Conservation (phyloP, 331 rosid species). For the Phaseolus coccineus region DNA sequence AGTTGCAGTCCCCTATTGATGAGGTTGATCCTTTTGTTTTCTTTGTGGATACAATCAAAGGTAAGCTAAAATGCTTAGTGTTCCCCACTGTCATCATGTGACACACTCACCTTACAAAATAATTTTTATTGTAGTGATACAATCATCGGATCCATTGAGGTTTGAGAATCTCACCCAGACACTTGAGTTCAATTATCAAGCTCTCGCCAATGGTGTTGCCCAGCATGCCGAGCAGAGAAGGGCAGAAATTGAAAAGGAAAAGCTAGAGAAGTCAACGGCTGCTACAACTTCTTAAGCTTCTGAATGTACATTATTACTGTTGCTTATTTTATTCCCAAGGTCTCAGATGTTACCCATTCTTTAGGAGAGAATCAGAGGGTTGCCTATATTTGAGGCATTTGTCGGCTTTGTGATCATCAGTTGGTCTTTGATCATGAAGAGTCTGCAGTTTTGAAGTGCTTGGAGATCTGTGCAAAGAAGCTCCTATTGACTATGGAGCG, state of each 20-base stretch:
- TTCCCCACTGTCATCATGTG: slow-evolving; percentile 26
- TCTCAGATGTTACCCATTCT: slow-evolving; percentile 55
- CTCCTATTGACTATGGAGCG: slow-evolving; percentile 38
- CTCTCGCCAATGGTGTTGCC: slow-evolving; percentile 86
- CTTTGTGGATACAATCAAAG: slow-evolving; percentile 87
- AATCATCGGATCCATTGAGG: slow-evolving; percentile 74
- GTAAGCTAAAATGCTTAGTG: slow-evolving; percentile 48
- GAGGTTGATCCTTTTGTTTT: slow-evolving; percentile 96
- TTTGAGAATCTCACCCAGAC: slow-evolving; percentile 84
- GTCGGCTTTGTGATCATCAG: slow-evolving; percentile 52
- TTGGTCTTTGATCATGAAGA: slow-evolving; percentile 46
- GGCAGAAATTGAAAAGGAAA: slow-evolving; percentile 84
- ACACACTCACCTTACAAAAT: slow-evolving; percentile 14
- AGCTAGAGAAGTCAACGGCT: slow-evolving; percentile 73
- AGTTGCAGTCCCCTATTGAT: slow-evolving; percentile 95
- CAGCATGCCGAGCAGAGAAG: slow-evolving; percentile 94
- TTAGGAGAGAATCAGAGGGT: slow-evolving; percentile 55
- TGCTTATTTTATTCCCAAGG: slow-evolving; percentile 46
- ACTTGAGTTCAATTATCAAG: slow-evolving; percentile 86
- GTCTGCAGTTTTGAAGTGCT: slow-evolving; percentile 55
- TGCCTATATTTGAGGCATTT: slow-evolving; percentile 56
- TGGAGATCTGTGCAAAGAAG: slow-evolving; percentile 43
- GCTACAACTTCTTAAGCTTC: slow-evolving; percentile 66
- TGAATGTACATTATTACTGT: slow-evolving; percentile 45
- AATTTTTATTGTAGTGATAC: slow-evolving; percentile 59